phyloP scores from a whole-genome alignment of 129 eudicot species.

The Arctium minus region DNA sequence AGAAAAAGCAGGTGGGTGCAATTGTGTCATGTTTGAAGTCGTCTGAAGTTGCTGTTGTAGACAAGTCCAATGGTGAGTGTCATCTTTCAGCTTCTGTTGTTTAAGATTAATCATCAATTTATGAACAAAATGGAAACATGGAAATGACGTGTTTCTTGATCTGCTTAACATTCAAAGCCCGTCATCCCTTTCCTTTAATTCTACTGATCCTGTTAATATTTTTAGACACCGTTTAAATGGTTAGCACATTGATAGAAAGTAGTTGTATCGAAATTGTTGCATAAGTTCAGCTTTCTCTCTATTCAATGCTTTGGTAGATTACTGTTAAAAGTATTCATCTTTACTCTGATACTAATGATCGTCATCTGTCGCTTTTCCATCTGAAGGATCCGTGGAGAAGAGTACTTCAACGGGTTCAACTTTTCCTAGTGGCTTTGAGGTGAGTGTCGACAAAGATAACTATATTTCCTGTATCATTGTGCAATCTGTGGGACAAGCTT shows the following conservation, averaged over 20 bases:
- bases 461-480: neutral
- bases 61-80: constrained; percentile 58
- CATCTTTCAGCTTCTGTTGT: neutral
- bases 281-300: neutral
- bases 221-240: neutral
- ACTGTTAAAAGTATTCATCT: neutral
- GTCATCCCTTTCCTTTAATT: neutral
- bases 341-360: neutral
- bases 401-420: constrained; percentile 34
- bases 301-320: neutral
- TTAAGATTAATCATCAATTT: neutral
- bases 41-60: constrained; percentile 48
- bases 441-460: constrained; percentile 16
- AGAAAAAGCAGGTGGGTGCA: constrained; percentile 32
- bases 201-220: neutral
- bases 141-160: neutral
- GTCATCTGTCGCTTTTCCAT: constrained; percentile 4
- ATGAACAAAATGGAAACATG: neutral
- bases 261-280: neutral
- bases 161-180: neutral
- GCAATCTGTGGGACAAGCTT: neutral
- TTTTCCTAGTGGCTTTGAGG: constrained; percentile 86
- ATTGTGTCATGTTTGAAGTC: constrained; percentile 55
- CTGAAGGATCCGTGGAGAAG: constrained; percentile 52
- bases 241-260: neutral